Evolutionary conservation across 106 monocot genomes (phyloP).

Genomic region (Amphibolis antarctica): DNA sequence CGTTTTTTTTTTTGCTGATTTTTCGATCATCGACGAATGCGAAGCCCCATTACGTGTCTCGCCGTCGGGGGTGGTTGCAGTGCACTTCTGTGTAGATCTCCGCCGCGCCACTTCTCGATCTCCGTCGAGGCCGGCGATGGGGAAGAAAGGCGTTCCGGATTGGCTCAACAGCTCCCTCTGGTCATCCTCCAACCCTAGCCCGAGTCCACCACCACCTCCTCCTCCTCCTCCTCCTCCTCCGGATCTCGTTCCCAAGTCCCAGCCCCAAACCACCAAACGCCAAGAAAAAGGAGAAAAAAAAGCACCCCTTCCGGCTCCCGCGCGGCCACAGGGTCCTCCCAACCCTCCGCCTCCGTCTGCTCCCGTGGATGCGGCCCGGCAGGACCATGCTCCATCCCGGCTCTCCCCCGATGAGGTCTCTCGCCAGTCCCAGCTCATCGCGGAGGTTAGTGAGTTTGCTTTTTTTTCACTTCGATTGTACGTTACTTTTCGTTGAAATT

Average conservation of each 20-base stretch:
- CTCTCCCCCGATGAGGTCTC: constrained; percentile 60
- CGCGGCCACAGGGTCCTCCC: constrained; percentile 6
- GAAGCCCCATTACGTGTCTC: too few species aligned
- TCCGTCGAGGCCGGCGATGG: constrained; percentile 16
- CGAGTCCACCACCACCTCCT: neutral
- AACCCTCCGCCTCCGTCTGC: constrained; percentile 9
- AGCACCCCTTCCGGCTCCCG: constrained; percentile 5
- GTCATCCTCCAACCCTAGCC: constrained; percentile 19
- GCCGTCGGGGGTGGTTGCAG: too few species aligned
- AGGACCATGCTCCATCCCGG: constrained; percentile 9
- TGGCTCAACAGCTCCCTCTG: constrained; percentile 70
- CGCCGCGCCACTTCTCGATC: too few species aligned
- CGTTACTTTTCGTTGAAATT: neutral
- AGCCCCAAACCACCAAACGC: neutral
- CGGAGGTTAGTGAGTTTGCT: constrained; percentile 27
- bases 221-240: neutral
- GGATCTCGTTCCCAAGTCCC: neutral
- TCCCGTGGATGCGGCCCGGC: constrained; percentile 10
- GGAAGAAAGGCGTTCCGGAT: constrained; percentile 54
- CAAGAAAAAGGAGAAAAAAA: neutral
- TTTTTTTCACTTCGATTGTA: neutral
- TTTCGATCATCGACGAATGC: too few species aligned
- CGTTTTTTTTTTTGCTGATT: too few species aligned
- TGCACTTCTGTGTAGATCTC: too few species aligned
- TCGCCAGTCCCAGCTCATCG: constrained; percentile 52